Percentiles rank a stretch among this genome's conserved stretches.
These are phyloP conservation scores for Conticribra weissflogii DNA, from an alignment of 108 stramenopile species.

Conservation along the genomic window DNA sequence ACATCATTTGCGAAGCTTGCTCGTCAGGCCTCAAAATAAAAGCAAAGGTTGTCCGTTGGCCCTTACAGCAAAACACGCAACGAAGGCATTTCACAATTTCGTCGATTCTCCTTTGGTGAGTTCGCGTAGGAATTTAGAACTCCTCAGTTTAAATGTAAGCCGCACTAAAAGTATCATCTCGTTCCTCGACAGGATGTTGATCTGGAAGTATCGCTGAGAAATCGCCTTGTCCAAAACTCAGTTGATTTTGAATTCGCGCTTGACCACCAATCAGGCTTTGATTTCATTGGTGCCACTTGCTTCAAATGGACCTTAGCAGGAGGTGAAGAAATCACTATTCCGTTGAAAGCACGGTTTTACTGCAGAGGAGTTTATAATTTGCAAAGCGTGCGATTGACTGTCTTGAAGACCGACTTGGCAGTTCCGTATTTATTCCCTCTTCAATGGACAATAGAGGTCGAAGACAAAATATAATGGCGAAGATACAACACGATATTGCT, in stretches of 20 bases:
- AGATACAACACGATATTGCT: too few species aligned
- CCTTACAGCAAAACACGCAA: slow-evolving; percentile 59
- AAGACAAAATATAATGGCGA: too few species aligned
- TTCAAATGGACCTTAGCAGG: slow-evolving; percentile 51
- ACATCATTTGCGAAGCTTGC: slow-evolving; percentile 63
- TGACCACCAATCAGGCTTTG: slow-evolving; percentile 52
- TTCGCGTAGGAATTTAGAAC: background rate
- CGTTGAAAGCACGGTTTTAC: slow-evolving; percentile 64
- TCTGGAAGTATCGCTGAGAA: slow-evolving; percentile 59
- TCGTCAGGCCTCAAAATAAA: slow-evolving; percentile 55
- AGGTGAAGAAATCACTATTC: slow-evolving; percentile 61
- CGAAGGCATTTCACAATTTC: slow-evolving; percentile 65
- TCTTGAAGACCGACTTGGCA: slow-evolving; percentile 18
- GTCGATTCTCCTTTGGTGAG: slow-evolving; percentile 54
- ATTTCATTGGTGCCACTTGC: slow-evolving; percentile 61
- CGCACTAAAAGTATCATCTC: too few species aligned
- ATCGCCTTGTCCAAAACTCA: slow-evolving; percentile 56
- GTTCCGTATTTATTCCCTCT: slow-evolving; percentile 54
- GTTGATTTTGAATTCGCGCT: slow-evolving; percentile 70
- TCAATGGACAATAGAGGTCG: slow-evolving; percentile 55
- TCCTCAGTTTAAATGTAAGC: background rate
- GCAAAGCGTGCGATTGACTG: slow-evolving; percentile 56
- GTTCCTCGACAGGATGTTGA: slow-evolving; percentile 55
- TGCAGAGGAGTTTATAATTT: slow-evolving; percentile 72
- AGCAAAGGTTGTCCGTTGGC: slow-evolving; percentile 67